Evolutionary conservation across 805 yeast genomes (phyloP).

Genomic region (Millerozyma miso): DNA sequence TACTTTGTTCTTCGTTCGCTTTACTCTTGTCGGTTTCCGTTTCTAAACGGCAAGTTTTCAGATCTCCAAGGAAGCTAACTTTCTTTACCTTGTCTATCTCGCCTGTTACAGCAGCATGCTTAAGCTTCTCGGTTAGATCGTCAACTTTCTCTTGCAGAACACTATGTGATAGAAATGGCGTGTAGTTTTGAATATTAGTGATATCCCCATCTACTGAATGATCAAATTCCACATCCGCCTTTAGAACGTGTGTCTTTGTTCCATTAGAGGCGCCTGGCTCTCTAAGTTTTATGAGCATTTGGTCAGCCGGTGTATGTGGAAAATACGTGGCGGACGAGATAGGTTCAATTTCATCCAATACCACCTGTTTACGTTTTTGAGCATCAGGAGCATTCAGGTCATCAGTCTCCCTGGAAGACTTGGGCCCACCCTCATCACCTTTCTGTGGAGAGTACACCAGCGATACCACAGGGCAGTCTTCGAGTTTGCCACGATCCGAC

Average conservation of each 20-base stretch:
- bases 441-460: not conserved
- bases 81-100: not conserved
- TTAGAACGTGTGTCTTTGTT: conserved; percentile 39
- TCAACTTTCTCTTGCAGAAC: not conserved
- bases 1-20: not conserved
- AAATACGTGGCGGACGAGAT: conserved; percentile 67
- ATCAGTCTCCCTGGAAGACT: not conserved
- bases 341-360: conserved; percentile 43
- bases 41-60: not conserved
- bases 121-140: not conserved
- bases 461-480: not conserved
- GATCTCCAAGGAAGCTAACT: not conserved
- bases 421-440: not conserved
- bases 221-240: conserved; percentile 49
- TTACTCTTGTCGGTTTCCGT: not conserved
- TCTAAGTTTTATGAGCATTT: not conserved
- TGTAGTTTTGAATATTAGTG: conserved; percentile 15
- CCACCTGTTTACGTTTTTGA: not conserved
- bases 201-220: conserved; percentile 25
- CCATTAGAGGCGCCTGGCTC: conserved; percentile 1
- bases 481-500: not conserved
- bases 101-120: not conserved
- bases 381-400: not conserved
- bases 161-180: not conserved
- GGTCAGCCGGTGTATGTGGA: conserved; percentile 51